Evolutionary conservation across 2,329 filamentous ascomycete species (phyloP).

Genomic region (Aquanectria penicillioides): DNA sequence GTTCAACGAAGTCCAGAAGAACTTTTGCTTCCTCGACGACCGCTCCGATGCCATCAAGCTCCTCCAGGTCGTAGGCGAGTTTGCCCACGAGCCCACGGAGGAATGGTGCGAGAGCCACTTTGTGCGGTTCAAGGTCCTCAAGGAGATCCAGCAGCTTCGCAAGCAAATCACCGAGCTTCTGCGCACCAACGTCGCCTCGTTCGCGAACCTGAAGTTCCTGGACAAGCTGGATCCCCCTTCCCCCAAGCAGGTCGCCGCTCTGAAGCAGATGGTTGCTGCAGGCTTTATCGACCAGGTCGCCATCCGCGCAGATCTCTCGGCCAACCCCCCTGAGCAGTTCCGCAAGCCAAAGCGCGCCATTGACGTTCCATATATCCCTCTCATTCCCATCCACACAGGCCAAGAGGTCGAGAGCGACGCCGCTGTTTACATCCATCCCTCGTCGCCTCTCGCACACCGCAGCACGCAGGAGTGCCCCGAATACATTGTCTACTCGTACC

Average conservation of each 20-base stretch:
- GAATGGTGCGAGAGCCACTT: constrained; percentile 85
- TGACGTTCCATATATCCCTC: constrained; percentile 89
- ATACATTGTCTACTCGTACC: constrained; percentile 87
- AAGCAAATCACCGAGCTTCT: constrained; percentile 85
- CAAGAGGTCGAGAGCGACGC: constrained; percentile 61
- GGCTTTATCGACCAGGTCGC: constrained; percentile 96
- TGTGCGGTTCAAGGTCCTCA: constrained; percentile 86
- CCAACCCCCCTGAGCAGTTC: constrained; percentile 72
- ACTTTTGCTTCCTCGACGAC: constrained; percentile 84
- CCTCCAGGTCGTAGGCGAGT: constrained; percentile 88
- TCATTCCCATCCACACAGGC: constrained; percentile 71
- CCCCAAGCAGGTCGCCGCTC: constrained; percentile 75
- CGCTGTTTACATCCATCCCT: constrained; percentile 88
- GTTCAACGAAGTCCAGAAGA: constrained; percentile 78
- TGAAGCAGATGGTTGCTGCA: constrained; percentile 91
- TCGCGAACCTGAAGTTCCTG: constrained; percentile 63
- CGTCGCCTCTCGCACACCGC: constrained; percentile 79
- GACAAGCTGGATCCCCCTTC: constrained; percentile 69
- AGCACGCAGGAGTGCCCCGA: constrained; percentile 80
- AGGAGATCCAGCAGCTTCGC: constrained; percentile 85
- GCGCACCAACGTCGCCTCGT: constrained; percentile 76
- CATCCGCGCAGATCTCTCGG: constrained; percentile 87
- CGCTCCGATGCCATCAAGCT: constrained; percentile 90
- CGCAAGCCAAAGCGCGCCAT: constrained; percentile 85
- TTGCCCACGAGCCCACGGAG: constrained; percentile 77